phyloP scores from a whole-genome alignment of 768 basidiomycete genomes.

The Lentinula detonsa region DNA sequence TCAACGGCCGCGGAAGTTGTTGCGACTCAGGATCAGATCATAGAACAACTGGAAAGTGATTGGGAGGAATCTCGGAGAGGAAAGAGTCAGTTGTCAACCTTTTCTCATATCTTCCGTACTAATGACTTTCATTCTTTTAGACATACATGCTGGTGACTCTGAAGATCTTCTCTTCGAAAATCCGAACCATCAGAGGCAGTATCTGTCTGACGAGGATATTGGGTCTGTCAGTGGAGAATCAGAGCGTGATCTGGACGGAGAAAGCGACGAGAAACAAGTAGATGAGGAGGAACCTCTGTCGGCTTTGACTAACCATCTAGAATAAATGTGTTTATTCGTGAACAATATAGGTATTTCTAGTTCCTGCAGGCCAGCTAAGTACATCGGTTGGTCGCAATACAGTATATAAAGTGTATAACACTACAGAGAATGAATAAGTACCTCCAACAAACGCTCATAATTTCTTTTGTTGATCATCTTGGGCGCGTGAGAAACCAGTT shows the following conservation, averaged over 20 bases:
- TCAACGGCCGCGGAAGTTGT: conserved; percentile 50
- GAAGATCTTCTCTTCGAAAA: conserved; percentile 64
- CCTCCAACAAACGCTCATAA: neutral
- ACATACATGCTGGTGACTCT: conserved; percentile 18
- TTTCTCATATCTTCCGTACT: neutral
- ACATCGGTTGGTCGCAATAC: too few relatives aligned
- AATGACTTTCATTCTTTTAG: conserved; percentile 1
- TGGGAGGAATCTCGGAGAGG: conserved; percentile 52
- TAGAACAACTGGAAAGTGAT: conserved; percentile 59
- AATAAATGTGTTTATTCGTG: neutral
- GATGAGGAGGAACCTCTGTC: neutral
- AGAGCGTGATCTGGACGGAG: neutral
- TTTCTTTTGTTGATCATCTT: neutral
- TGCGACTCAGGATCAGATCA: conserved; percentile 59
- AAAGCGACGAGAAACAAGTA: neutral
- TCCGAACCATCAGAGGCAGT: conserved; percentile 46
- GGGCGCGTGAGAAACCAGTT: too few relatives aligned
- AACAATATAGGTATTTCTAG: too few relatives aligned
- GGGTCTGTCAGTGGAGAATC: neutral
- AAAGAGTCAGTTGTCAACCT: conserved; percentile 32
- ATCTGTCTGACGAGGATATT: conserved; percentile 15
- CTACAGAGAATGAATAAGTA: too few relatives aligned
- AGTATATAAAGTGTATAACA: too few relatives aligned
- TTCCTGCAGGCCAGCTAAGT: too few relatives aligned
- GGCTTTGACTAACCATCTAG: neutral